phyloP scores from a whole-genome alignment of 768 basidiomycete genomes.

The Exidia glandulosa region DNA sequence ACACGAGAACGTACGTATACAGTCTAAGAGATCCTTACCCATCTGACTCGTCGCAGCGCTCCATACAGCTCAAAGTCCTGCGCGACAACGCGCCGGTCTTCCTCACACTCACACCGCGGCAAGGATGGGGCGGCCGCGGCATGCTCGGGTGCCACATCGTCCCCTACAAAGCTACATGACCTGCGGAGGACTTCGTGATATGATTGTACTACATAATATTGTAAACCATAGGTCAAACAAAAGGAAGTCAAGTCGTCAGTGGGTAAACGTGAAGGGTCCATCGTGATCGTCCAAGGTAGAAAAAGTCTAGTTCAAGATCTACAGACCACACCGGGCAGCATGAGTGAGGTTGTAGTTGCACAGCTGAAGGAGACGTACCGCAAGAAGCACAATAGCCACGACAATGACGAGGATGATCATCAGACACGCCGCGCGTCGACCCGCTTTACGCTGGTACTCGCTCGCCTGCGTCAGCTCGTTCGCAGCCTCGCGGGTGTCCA shows the following conservation, averaged over 20 bases:
- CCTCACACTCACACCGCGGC: constrained; percentile 53
- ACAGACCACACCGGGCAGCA: not conserved
- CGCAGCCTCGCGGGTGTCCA: constrained; percentile 71
- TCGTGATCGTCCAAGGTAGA: no score
- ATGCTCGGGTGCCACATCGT: constrained; percentile 73
- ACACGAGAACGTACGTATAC: constrained; percentile 60
- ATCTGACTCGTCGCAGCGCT: constrained; percentile 34
- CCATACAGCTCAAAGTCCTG: constrained; percentile 45
- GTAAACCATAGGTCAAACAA: no score
- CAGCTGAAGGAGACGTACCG: constrained; percentile 45
- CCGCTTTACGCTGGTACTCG: constrained; percentile 91
- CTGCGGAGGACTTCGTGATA: no score
- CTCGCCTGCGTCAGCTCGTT: constrained; percentile 82
- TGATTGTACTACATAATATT: no score
- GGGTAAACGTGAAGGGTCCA: not conserved
- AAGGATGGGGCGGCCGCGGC: constrained; percentile 82
- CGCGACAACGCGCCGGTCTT: constrained; percentile 35
- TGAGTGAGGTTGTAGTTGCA: not conserved
- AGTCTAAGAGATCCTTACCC: not conserved
- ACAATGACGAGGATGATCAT: constrained; percentile 83
- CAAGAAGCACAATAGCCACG: constrained; percentile 76
- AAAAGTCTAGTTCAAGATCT: not conserved
- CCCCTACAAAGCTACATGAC: constrained; percentile 23
- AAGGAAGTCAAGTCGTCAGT: not conserved
- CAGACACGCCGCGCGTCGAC: constrained; percentile 79